Conservation (phyloP, 768 basidiomycete species). For the Suillus bovinus region DNA sequence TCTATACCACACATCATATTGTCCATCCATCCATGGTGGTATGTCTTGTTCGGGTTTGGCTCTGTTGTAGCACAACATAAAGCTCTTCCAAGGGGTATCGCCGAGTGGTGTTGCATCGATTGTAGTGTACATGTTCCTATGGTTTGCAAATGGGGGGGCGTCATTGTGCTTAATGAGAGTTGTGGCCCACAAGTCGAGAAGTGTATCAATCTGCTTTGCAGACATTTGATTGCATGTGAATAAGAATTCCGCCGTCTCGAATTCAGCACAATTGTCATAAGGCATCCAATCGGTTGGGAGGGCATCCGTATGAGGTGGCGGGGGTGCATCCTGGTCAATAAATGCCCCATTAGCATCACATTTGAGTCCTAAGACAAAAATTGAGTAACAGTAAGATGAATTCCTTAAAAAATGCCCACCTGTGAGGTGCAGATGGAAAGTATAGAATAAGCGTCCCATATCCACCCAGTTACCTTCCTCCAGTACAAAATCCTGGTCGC, state of each 20-base stretch:
- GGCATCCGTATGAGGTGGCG: neutral
- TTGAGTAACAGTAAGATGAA: neutral
- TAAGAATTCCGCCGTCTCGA: constrained; percentile 24
- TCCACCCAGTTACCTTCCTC: constrained; percentile 6
- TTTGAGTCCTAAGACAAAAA: neutral
- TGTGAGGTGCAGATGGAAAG: neutral
- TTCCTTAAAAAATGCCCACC: neutral
- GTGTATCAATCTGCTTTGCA: constrained; percentile 18
- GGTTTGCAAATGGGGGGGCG: constrained; percentile 21
- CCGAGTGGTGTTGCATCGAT: constrained; percentile 30
- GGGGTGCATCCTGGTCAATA: neutral
- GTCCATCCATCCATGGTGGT: constrained; percentile 26
- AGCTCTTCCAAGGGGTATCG: constrained; percentile 30
- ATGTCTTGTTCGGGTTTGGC: constrained; percentile 12
- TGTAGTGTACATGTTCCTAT: constrained; percentile 21
- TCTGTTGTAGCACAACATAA: constrained; percentile 18
- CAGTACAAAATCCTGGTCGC: neutral
- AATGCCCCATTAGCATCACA: neutral
- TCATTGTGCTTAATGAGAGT: constrained; percentile 4
- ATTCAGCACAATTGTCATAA: constrained; percentile 16
- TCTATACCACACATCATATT: constrained; percentile 29
- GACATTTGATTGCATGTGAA: constrained; percentile 23
- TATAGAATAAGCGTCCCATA: neutral
- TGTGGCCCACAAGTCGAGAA: constrained; percentile 22
- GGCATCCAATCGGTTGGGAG: constrained; percentile 21